Percentiles rank a stretch among this genome's conserved stretches.
Conservation (phyloP, 164 flowering plant species). For the Sextonia rubra region DNA sequence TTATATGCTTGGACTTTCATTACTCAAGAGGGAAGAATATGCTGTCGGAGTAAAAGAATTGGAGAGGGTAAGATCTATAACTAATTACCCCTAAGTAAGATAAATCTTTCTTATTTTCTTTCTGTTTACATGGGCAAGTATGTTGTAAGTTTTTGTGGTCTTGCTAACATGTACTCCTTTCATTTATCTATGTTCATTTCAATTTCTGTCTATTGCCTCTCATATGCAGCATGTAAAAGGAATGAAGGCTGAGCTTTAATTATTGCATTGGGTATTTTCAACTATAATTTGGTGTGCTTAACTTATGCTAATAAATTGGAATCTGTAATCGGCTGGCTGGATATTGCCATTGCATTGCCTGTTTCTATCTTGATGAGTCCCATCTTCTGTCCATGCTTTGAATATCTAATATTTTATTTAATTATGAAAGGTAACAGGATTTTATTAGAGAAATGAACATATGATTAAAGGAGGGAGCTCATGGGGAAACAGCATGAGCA, state of each 20-base stretch:
- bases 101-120: background rate
- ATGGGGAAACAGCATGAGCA: no score
- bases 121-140: background rate
- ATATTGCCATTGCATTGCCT: background rate
- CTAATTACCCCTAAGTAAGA: background rate
- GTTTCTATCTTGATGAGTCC: no score
- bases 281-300: background rate
- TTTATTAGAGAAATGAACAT: no score
- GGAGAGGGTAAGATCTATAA: constrained; percentile 42
- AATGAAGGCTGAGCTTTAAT: background rate
- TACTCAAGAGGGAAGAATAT: constrained; percentile 51
- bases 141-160: background rate
- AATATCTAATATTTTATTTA: no score
- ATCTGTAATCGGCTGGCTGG: background rate
- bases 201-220: background rate
- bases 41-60: constrained; percentile 64
- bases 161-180: background rate
- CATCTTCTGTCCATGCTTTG: no score
- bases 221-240: background rate
- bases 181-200: no score
- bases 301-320: background rate
- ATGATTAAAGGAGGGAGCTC: no score
- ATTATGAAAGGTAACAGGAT: no score
- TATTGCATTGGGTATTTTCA: background rate
- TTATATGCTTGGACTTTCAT: constrained; percentile 82